Evolutionary conservation across 129 eudicot species (phyloP).

Genomic region (Lonicera japonica): DNA sequence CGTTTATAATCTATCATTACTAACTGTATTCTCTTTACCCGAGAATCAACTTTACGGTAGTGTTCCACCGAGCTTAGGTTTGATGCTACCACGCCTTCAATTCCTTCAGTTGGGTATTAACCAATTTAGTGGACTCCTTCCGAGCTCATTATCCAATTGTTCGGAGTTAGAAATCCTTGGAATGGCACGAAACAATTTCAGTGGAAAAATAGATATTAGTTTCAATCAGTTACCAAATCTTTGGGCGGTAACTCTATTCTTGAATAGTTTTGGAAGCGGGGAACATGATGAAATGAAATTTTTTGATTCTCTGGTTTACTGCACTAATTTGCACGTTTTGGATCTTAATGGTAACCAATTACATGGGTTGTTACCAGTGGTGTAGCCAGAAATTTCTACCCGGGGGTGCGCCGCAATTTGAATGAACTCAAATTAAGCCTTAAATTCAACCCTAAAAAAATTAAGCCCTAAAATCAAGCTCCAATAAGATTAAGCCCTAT

Average conservation of each 20-base stretch:
- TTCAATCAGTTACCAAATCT: conserved; percentile 10
- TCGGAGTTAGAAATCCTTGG: conserved; percentile 16
- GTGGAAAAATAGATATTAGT: conserved; percentile 30
- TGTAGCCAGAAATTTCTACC: too few relatives aligned
- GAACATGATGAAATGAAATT: conserved; percentile 27
- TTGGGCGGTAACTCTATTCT: conserved; percentile 1
- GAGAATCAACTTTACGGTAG: conserved; percentile 3
- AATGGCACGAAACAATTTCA: conserved; percentile 24
- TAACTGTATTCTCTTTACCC: background rate
- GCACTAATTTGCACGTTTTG: conserved; percentile 15
- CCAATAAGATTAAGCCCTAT: too few relatives aligned
- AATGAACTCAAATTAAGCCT: too few relatives aligned
- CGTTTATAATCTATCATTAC: too few relatives aligned
- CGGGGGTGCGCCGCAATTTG: too few relatives aligned
- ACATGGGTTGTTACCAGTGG: conserved; percentile 10
- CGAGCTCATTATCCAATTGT: too few relatives aligned
- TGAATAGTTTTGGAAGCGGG: conserved; percentile 32
- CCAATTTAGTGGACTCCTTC: background rate
- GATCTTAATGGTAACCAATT: conserved; percentile 20
- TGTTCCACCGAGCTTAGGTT: conserved; percentile 9
- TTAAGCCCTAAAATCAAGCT: too few relatives aligned
- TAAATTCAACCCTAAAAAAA: too few relatives aligned
- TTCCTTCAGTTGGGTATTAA: background rate
- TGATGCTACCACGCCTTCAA: conserved; percentile 6
- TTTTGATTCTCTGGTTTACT: conserved; percentile 18